Evolutionary conservation across 148 eudicot species (phyloP).

Genomic region (Vaccinium vitisidaea): DNA sequence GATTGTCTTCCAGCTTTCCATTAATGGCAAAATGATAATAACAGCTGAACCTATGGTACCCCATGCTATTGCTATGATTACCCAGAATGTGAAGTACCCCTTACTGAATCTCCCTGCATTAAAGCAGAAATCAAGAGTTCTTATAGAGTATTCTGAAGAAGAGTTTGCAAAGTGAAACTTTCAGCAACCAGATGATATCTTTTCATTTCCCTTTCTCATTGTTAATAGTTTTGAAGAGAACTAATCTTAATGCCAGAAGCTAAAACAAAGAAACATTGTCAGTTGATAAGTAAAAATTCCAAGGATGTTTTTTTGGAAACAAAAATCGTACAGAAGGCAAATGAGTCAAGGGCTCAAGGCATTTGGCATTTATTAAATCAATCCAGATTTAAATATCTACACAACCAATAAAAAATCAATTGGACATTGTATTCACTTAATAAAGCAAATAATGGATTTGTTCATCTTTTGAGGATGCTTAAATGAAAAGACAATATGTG

Average conservation of each 20-base stretch:
- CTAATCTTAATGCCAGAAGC: background rate
- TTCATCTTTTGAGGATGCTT: background rate
- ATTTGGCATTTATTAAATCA: background rate
- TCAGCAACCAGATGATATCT: background rate
- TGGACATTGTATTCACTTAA: background rate
- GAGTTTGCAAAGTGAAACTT: background rate
- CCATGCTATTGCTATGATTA: conserved; percentile 84
- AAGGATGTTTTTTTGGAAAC: background rate
- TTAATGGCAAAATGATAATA: conserved; percentile 72
- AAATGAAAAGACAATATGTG: background rate
- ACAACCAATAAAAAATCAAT: background rate
- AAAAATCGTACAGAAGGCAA: background rate
- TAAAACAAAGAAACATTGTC: background rate
- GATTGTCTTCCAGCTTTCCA: conserved; percentile 86
- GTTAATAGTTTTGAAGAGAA: background rate
- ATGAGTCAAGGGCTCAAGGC: background rate
- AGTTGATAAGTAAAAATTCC: background rate
- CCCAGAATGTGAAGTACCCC: conserved; percentile 89
- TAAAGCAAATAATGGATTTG: background rate
- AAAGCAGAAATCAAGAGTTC: background rate
- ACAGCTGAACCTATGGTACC: conserved; percentile 85
- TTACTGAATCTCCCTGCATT: conserved; percentile 66
- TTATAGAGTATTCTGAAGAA: background rate
- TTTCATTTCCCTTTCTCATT: background rate
- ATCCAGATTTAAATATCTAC: background rate